Evolutionary conservation across 768 basidiomycete genomes (phyloP).

Genomic region (Exsudoporus frostii): DNA sequence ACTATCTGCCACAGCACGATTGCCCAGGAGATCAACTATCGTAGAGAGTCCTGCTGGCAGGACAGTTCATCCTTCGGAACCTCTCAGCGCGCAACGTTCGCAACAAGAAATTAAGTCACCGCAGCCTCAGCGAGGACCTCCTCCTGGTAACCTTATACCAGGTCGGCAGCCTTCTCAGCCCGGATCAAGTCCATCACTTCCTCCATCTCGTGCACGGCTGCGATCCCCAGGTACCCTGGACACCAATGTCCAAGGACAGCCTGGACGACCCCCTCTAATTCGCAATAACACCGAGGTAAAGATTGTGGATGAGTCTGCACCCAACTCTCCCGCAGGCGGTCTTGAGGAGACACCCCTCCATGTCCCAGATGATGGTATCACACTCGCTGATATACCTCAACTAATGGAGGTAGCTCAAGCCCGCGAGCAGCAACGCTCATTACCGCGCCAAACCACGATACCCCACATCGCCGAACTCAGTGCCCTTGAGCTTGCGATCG

Average conservation of each 20-base stretch:
- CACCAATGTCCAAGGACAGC: constrained; percentile 42
- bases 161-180: constrained; percentile 35
- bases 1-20: constrained; percentile 85
- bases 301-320: constrained; percentile 80
- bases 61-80: constrained; percentile 72
- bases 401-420: constrained; percentile 91
- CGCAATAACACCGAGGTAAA: constrained; percentile 83
- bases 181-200: constrained; percentile 29
- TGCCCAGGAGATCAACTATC: constrained; percentile 92
- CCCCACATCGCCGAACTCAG: constrained; percentile 84
- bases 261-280: constrained; percentile 62
- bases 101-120: constrained; percentile 40
- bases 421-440: constrained; percentile 79
- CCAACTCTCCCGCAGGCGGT: constrained; percentile 64
- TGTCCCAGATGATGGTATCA: constrained; percentile 76
- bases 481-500: constrained; percentile 80
- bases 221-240: constrained; percentile 37
- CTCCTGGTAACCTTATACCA: constrained; percentile 36
- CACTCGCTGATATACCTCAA: constrained; percentile 91
- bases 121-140: constrained; percentile 39
- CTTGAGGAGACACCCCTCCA: constrained; percentile 38
- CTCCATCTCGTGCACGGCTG: constrained; percentile 36
- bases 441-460: constrained; percentile 72
- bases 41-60: constrained; percentile 92
- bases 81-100: constrained; percentile 44